Evolutionary conservation across 805 yeast genomes (phyloP).

Genomic region (Zygotorulaspora sp.): DNA sequence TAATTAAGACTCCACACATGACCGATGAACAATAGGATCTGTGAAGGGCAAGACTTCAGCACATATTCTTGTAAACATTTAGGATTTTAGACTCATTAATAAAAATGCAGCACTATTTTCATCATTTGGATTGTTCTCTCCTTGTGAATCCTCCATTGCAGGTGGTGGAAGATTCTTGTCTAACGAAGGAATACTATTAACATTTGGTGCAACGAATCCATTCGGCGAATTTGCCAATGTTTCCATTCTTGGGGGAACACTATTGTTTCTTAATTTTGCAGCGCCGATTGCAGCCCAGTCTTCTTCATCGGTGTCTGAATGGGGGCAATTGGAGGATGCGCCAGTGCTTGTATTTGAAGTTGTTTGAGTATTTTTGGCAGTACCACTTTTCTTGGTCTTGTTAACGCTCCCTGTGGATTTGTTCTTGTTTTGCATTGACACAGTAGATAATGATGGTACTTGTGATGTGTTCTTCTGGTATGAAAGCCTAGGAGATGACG

Average conservation of each 20-base stretch:
- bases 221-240: slow-evolving; percentile 18
- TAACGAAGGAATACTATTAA: slow-evolving; percentile 9
- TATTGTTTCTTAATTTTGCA: slow-evolving; percentile 46
- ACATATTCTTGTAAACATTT: too few relatives aligned
- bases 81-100: slow-evolving; percentile 33
- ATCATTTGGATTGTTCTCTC: slow-evolving; percentile 13
- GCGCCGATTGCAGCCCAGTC: slow-evolving; percentile 95
- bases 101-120: slow-evolving; percentile 31
- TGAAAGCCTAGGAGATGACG: slow-evolving; percentile 11
- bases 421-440: slow-evolving; percentile 5
- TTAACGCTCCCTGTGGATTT: slow-evolving; percentile 12
- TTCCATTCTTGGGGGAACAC: slow-evolving; percentile 16
- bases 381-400: slow-evolving; percentile 6
- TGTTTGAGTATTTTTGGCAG: slow-evolving; percentile 25
- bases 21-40: background rate
- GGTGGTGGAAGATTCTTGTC: slow-evolving; percentile 13
- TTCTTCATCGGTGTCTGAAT: slow-evolving; percentile 88
- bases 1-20: background rate
- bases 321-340: slow-evolving; percentile 13
- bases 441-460: slow-evolving; percentile 7
- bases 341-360: background rate
- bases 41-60: too few relatives aligned
- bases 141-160: slow-evolving; percentile 3
- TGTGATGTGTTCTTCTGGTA: slow-evolving; percentile 8
- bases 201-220: slow-evolving; percentile 14